Conservation (phyloP, 2,329 filamentous ascomycete species). For the Rugonectria rugulosa region DNA sequence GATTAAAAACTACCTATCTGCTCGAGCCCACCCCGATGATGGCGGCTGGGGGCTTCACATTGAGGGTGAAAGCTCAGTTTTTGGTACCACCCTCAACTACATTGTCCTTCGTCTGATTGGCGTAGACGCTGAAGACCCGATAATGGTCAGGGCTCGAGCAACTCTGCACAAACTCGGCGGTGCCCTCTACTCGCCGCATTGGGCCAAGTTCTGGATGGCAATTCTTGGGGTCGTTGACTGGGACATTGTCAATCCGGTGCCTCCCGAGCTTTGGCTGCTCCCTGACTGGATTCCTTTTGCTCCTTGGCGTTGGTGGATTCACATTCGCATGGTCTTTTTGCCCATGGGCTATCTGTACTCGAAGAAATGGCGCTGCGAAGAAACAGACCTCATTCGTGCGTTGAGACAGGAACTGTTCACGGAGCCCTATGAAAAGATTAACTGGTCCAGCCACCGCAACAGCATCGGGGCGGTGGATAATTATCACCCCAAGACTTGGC, state of each 20-base stretch:
- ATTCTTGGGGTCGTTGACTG: constrained; percentile 84
- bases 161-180: constrained; percentile 87
- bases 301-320: constrained; percentile 97
- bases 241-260: constrained; percentile 94
- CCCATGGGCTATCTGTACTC: constrained; percentile 93
- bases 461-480: constrained; percentile 82
- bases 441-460: constrained; percentile 82
- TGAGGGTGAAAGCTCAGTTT: constrained; percentile 89
- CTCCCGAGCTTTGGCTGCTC: constrained; percentile 91
- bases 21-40: constrained; percentile 82
- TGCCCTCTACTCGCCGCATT: constrained; percentile 84
- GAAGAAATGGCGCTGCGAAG: constrained; percentile 78
- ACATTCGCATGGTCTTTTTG: constrained; percentile 95
- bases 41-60: constrained; percentile 98
- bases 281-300: constrained; percentile 91
- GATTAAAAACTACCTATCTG: constrained; percentile 91
- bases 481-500: constrained; percentile 89
- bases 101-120: constrained; percentile 81
- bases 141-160: constrained; percentile 84
- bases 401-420: constrained; percentile 85
- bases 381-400: constrained; percentile 75
- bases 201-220: constrained; percentile 96
- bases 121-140: constrained; percentile 80
- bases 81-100: constrained; percentile 92
- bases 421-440: constrained; percentile 77